These are phyloP conservation scores for Eryngium alpinum DNA, from an alignment of 140 eudicot genomes.

Conservation along the genomic window DNA sequence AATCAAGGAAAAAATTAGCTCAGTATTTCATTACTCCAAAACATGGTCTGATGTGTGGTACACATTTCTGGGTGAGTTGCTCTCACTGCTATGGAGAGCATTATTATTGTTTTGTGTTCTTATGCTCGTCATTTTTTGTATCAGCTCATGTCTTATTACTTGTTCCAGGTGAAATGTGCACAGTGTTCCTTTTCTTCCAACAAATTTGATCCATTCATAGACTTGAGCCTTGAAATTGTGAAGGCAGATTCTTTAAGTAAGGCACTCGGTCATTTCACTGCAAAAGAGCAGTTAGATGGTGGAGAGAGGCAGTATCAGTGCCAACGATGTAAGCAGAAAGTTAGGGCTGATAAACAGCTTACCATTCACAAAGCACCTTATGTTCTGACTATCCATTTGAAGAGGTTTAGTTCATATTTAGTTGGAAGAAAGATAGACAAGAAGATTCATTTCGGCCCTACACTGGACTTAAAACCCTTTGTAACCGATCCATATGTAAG, in stretches of 20 bases:
- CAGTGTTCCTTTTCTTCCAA: constrained; percentile 81
- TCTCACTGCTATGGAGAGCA: background rate
- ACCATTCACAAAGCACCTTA: constrained; percentile 73
- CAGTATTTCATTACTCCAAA: background rate
- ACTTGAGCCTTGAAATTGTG: constrained; percentile 78
- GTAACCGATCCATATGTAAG: constrained; percentile 85
- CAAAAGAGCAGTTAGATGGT: constrained; percentile 81
- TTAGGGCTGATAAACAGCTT: constrained; percentile 82
- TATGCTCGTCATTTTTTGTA: background rate
- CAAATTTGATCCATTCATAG: constrained; percentile 89
- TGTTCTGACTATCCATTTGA: constrained; percentile 79
- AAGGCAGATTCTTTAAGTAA: constrained; percentile 72
- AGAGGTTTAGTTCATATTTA: constrained; percentile 79
- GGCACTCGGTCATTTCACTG: constrained; percentile 79
- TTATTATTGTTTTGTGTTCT: background rate
- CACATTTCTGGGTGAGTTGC: background rate
- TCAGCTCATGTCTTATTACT: background rate
- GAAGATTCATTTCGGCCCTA: constrained; percentile 53
- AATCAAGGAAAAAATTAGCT: background rate
- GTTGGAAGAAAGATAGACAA: constrained; percentile 81
- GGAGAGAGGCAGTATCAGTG: constrained; percentile 86
- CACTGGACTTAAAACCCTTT: constrained; percentile 76
- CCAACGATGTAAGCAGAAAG: constrained; percentile 88
- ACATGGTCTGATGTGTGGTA: background rate
- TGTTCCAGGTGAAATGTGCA: constrained; percentile 82